Evolutionary conservation across 805 yeast genomes (phyloP).

Genomic region (Blastobotrys peoriensis): DNA sequence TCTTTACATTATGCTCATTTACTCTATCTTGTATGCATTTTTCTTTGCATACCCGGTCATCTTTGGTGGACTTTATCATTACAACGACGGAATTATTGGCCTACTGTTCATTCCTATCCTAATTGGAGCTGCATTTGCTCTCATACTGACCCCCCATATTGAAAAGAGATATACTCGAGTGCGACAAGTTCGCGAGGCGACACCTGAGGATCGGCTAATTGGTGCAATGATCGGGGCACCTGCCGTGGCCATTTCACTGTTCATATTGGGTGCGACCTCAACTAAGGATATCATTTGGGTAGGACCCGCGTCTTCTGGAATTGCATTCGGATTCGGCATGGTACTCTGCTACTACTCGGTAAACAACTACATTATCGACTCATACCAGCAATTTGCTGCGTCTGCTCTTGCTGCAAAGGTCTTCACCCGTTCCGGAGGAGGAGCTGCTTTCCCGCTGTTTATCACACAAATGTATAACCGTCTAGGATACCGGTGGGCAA

Average conservation of each 20-base stretch:
- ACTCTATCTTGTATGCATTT: slow-evolving; percentile 86
- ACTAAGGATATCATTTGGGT: slow-evolving; percentile 40
- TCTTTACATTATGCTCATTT: slow-evolving; percentile 79
- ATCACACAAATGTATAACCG: slow-evolving; percentile 48
- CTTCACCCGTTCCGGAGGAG: slow-evolving; percentile 54
- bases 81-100: slow-evolving; percentile 71
- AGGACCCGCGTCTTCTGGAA: slow-evolving; percentile 53
- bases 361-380: slow-evolving; percentile 68
- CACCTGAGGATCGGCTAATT: slow-evolving; percentile 53
- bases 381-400: slow-evolving; percentile 58
- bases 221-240: slow-evolving; percentile 44
- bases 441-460: slow-evolving; percentile 54
- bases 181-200: slow-evolving; percentile 39
- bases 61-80: slow-evolving; percentile 63
- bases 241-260: slow-evolving; percentile 45
- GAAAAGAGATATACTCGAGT: slow-evolving; percentile 56
- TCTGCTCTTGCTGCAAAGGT: slow-evolving; percentile 61
- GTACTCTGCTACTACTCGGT: slow-evolving; percentile 61
- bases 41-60: slow-evolving; percentile 94
- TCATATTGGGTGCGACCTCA: slow-evolving; percentile 59
- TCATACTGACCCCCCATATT: slow-evolving; percentile 65
- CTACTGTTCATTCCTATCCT: slow-evolving; percentile 85
- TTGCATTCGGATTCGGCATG: slow-evolving; percentile 50
- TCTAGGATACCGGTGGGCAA: slow-evolving; percentile 49
- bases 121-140: slow-evolving; percentile 75